Base-by-base conservation (phyloP, 805 yeast species). In the Nakazawaea populi region DNA sequence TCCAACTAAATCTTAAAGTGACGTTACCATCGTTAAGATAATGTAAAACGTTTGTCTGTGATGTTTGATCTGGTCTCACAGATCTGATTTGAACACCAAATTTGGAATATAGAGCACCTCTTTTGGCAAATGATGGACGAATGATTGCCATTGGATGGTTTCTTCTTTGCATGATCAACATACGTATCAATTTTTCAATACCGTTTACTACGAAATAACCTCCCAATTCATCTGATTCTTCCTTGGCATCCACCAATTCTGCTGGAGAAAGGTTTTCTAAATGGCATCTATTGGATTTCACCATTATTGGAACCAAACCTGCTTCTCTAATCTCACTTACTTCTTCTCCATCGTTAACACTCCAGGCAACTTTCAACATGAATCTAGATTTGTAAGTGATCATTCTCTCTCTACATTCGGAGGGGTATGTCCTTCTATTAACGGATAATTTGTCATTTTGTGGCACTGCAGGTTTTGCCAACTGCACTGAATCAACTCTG, bases 121-220 rank as follows among this genome's bases (percentile, higher is more conserved):
- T 85, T 72, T 90, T 90, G 47, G 85, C 85, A 64, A 92, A 94
- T 9, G 96, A 87, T 35, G 96, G 95, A 73, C 99, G 89, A 53
- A 90, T 85, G 61, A 94, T 82, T 10, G 98, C 98, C 97, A 94
- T 89, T 28, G 98, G 96, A 65, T 91, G 97, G 67, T 94, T 94
- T 70, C 99, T 81, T 68, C 98, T 85, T 72, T 92, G 99, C 18
- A 94, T 97, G 74, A 94, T 89, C 68, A 94, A 81, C 98, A 94
- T 89, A 72, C 99, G 88, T 61, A 94, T 82, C 61, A 94, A 76
- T 70, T 94, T 94, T 70, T 94, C 99, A 59, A 92, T 91, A 75
- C 99, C 99, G 66, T 92, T 92, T 14, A 92, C 91, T 58, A 90
- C 80, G 68, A 94, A 94, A 68, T 94, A 94, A 39, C 99, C 99